Percentiles rank a stretch among this genome's conserved stretches.
Evolutionary conservation across 345 rosid species (phyloP).

Genomic region (Streptanthus diversifolius): DNA sequence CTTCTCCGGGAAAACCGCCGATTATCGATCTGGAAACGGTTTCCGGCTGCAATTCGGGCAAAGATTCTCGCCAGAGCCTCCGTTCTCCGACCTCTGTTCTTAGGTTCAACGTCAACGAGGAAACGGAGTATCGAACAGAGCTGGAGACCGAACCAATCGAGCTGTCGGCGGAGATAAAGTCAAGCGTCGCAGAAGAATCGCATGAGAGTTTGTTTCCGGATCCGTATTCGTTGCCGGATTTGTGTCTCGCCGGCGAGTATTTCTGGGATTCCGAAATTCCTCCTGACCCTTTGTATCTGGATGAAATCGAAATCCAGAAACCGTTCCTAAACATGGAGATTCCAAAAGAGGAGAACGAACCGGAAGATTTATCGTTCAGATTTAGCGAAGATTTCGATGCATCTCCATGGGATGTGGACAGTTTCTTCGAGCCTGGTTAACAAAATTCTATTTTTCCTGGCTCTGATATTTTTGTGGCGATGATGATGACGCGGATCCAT

Average conservation of each 20-base stretch:
- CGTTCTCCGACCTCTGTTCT: slow-evolving; percentile 84
- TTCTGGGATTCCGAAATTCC: slow-evolving; percentile 41
- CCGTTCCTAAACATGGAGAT: neutral
- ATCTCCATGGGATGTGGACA: slow-evolving; percentile 61
- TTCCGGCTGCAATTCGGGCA: slow-evolving; percentile 45
- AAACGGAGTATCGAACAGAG: slow-evolving; percentile 33
- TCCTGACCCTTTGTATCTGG: slow-evolving; percentile 47
- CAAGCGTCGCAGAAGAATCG: neutral
- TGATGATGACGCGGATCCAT: slow-evolving; percentile 19
- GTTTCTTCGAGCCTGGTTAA: slow-evolving; percentile 36
- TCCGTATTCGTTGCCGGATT: slow-evolving; percentile 28
- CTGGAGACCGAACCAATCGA: slow-evolving; percentile 6
- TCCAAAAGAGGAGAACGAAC: neutral
- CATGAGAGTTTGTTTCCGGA: slow-evolving; percentile 29
- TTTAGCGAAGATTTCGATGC: slow-evolving; percentile 52
- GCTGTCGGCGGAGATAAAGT: neutral
- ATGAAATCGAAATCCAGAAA: slow-evolving; percentile 28
- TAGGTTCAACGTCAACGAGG: slow-evolving; percentile 51
- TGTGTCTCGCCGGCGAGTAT: slow-evolving; percentile 28
- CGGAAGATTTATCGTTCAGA: slow-evolving; percentile 31
- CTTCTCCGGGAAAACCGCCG: neutral
- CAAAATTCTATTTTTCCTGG: neutral
- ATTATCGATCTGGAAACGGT: slow-evolving; percentile 30
- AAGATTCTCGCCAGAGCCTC: slow-evolving; percentile 42
- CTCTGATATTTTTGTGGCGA: slow-evolving; percentile 1